Base-by-base conservation (phyloP, 1,284 basidiomycete species). In the Bjerkandera adusta region DNA sequence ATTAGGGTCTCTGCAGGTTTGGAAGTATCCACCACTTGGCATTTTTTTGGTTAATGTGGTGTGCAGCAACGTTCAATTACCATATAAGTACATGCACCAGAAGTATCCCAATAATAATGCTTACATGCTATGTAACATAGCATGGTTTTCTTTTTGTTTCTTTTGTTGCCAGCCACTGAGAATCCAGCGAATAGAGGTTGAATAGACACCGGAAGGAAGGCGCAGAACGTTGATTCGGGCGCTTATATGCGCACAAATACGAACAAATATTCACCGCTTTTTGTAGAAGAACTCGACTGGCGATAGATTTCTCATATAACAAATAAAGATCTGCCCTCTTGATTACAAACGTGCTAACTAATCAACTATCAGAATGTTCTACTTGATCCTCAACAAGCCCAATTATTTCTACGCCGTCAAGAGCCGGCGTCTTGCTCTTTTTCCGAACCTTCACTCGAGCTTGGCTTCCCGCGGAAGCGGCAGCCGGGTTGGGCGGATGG, bases 381-480 rank as follows among this genome's bases (percentile, higher is more conserved):
- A 18, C 24, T 30, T 29, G 8, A 16, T 59, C 61, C 22, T 66
- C 63, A 20, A 66, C 56, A 26, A 51, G 51, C 2, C 61, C 63
- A 5, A 67, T 35, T 13, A 67, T 55, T 50, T 66, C 64, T 18
- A 57, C 58, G 11, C 43, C 52, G 5, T 49, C 49, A 30, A 47
- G 30, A 26, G 53, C 59, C 3, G 63, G 59, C 5, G 62, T 60
- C 43, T 41, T 49, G 43, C 61, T 64, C 45, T 65, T 58, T 45
- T 66, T 62, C 26, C 58, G 55, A 13, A 39, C 27, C 15, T 39
- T 27, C 20, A 33, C 16, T 12, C 32, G 12, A 1, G 32, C 16
- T 10, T 22, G 36, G 8, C 32, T 35, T 10, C 45, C 49, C 18
- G 18, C 35, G 24, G 21, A 25, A n/a, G n/a, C 5, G 15, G 16